Conservation (phyloP, 768 basidiomycete genomes). For the Dioszegia aurantiaca region DNA sequence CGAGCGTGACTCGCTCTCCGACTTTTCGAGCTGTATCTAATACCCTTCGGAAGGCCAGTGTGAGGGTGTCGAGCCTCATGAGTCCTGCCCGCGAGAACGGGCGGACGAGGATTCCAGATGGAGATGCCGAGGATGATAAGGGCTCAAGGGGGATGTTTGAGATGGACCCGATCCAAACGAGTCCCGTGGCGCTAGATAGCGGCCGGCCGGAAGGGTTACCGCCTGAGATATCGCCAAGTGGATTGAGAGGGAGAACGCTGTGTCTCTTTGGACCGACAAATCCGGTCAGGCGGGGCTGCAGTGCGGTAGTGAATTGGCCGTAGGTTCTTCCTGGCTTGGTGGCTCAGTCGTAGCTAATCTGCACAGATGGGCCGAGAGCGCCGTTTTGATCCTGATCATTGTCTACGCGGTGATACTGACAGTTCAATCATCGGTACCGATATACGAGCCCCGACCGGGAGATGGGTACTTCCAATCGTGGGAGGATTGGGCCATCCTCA, state of each 20-base stretch:
- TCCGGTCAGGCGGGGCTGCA: slow-evolving; percentile 63
- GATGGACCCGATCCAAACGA: slow-evolving; percentile 14
- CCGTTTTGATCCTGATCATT: slow-evolving; percentile 77
- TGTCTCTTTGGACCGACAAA: slow-evolving; percentile 71
- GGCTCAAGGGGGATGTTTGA: slow-evolving; percentile 9
- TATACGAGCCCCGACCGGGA: slow-evolving; percentile 46
- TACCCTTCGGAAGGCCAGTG: slow-evolving; percentile 37
- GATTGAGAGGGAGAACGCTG: slow-evolving; percentile 72
- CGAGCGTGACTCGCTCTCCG: slow-evolving; percentile 19
- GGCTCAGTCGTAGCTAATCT: not conserved
- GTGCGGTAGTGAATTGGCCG: slow-evolving; percentile 68
- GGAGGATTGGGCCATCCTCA: slow-evolving; percentile 86
- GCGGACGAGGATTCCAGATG: slow-evolving; percentile 20
- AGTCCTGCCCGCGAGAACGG: slow-evolving; percentile 23
- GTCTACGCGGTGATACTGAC: slow-evolving; percentile 76
- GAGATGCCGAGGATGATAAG: slow-evolving; percentile 12
- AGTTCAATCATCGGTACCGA: slow-evolving; percentile 68
- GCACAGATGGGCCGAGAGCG: slow-evolving; percentile 79
- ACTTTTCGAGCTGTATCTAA: slow-evolving; percentile 33
- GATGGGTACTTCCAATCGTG: slow-evolving; percentile 78
- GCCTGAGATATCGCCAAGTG: slow-evolving; percentile 21
- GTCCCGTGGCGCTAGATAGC: slow-evolving; percentile 1
- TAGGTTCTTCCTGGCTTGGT: no score
- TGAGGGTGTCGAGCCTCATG: slow-evolving; percentile 36
- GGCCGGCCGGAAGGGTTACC: slow-evolving; percentile 34